phyloP scores from a whole-genome alignment of 306 rosid species.

The Sicyos edulis region DNA sequence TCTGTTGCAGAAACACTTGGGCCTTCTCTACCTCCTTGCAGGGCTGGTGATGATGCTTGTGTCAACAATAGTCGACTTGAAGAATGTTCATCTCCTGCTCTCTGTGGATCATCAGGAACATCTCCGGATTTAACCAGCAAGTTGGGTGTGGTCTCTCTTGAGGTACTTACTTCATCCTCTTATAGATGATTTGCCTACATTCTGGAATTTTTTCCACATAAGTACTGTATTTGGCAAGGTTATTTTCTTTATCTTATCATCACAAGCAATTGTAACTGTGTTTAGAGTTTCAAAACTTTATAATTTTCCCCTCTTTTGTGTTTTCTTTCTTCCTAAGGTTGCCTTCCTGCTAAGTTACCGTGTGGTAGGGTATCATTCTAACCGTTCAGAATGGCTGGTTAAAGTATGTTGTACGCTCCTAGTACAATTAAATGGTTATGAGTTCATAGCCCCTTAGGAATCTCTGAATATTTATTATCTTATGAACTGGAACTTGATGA shows the following conservation, averaged over 20 bases:
- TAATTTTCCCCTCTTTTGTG: neutral
- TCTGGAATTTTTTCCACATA: neutral
- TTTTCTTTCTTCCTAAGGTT: neutral
- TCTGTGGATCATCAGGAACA: conserved; percentile 33
- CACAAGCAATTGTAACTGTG: neutral
- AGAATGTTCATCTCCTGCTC: conserved; percentile 42
- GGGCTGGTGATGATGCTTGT: conserved; percentile 39
- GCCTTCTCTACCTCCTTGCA: conserved; percentile 28
- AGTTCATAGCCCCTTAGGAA: neutral
- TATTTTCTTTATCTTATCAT: neutral
- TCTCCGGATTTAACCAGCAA: conserved; percentile 37
- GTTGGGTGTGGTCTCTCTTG: conserved; percentile 41
- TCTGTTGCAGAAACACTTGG: conserved; percentile 33
- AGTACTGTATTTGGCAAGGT: neutral
- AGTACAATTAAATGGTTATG: neutral
- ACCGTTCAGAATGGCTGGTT: neutral
- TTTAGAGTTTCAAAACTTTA: neutral
- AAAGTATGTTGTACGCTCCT: neutral
- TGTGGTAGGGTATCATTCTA: neutral
- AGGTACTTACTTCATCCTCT: conserved; percentile 43
- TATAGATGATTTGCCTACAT: neutral
- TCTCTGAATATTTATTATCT: neutral
- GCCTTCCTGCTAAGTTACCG: neutral
- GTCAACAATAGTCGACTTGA: conserved; percentile 36
- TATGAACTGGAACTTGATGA: neutral